These are phyloP conservation scores for Neofusicoccum ribis DNA, from an alignment of 2,329 filamentous ascomycete genomes.

Conservation along the genomic window DNA sequence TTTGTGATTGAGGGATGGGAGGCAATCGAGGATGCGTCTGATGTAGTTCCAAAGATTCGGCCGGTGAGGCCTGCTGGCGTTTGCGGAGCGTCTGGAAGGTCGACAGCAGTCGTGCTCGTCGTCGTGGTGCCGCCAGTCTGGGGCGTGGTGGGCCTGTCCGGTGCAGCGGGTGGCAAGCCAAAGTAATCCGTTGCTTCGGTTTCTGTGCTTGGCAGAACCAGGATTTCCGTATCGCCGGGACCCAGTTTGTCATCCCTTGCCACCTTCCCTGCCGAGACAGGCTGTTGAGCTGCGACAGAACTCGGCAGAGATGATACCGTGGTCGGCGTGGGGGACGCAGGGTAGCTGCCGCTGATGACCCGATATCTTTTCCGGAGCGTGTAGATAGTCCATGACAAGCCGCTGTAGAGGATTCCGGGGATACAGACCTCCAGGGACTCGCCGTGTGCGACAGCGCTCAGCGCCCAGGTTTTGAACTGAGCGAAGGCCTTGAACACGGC, in stretches of 20 bases:
- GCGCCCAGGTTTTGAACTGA: slow-evolving; percentile 70
- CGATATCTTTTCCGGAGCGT: slow-evolving; percentile 69
- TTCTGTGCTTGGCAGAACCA: slow-evolving; percentile 11
- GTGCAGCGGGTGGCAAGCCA: slow-evolving; percentile 30
- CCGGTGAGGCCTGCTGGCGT: background rate
- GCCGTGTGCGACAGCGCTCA: slow-evolving; percentile 56
- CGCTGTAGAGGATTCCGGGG: slow-evolving; percentile 59
- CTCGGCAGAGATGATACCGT: background rate
- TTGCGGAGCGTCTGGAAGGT: background rate
- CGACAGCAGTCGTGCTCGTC: background rate
- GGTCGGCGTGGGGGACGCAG: slow-evolving; percentile 21
- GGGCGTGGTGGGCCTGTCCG: background rate
- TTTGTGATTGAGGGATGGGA: slow-evolving; percentile 34
- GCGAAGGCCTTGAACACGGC: slow-evolving; percentile 5
- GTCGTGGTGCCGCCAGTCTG: background rate
- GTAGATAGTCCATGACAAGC: slow-evolving; percentile 68
- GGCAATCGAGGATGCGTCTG: background rate
- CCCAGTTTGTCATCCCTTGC: background rate
- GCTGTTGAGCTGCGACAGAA: background rate
- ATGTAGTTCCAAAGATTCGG: slow-evolving; percentile 1
- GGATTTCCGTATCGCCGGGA: background rate
- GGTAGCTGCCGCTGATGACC: slow-evolving; percentile 59
- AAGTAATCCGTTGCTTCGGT: slow-evolving; percentile 46
- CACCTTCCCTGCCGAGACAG: slow-evolving; percentile 16
- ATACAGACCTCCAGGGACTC: slow-evolving; percentile 54